phyloP scores from a whole-genome alignment of 176 grass and related monocot species.

The Juncus effusus region DNA sequence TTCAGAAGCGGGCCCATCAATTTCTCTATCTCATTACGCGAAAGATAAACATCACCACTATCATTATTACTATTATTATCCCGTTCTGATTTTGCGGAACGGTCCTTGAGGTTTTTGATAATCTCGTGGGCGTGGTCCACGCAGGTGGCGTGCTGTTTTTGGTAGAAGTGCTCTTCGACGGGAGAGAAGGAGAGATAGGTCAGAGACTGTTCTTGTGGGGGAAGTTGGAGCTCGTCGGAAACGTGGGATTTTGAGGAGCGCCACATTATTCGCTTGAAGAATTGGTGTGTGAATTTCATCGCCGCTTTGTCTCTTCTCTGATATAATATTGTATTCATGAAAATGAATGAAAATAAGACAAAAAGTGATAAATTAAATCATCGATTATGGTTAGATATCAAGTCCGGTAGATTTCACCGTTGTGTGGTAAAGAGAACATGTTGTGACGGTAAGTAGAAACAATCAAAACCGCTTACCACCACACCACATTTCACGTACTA shows the following conservation, averaged over 20 bases:
- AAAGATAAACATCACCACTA: slow-evolving; percentile 44
- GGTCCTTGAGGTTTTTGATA: slow-evolving; percentile 67
- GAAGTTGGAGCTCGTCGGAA: slow-evolving; percentile 65
- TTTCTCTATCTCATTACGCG: slow-evolving; percentile 65
- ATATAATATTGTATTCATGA: slow-evolving; percentile 28
- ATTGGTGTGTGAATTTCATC: slow-evolving; percentile 72
- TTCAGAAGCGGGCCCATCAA: slow-evolving; percentile 82
- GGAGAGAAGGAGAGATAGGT: slow-evolving; percentile 78
- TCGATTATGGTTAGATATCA: slow-evolving; percentile 22
- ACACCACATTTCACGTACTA: no score
- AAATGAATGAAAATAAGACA: slow-evolving; percentile 9
- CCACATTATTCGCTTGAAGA: slow-evolving; percentile 95
- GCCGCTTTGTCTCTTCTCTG: slow-evolving; percentile 65
- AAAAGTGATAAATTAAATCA: slow-evolving; percentile 31
- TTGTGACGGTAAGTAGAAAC: no score
- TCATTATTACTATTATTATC: slow-evolving; percentile 11
- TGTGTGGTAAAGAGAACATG: no score
- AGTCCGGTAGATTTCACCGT: not conserved
- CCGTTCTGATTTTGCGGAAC: slow-evolving; percentile 35
- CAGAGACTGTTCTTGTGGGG: slow-evolving; percentile 80
- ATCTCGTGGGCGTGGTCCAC: slow-evolving; percentile 87
- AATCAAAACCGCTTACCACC: no score
- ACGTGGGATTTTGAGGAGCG: slow-evolving; percentile 97
- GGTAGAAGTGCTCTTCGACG: slow-evolving; percentile 98
- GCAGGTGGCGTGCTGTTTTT: slow-evolving; percentile 87